Percentiles rank a stretch among this genome's conserved stretches.
phyloP scores from a whole-genome alignment of 495 filamentous ascomycete species.

The Ramalina intermedia region DNA sequence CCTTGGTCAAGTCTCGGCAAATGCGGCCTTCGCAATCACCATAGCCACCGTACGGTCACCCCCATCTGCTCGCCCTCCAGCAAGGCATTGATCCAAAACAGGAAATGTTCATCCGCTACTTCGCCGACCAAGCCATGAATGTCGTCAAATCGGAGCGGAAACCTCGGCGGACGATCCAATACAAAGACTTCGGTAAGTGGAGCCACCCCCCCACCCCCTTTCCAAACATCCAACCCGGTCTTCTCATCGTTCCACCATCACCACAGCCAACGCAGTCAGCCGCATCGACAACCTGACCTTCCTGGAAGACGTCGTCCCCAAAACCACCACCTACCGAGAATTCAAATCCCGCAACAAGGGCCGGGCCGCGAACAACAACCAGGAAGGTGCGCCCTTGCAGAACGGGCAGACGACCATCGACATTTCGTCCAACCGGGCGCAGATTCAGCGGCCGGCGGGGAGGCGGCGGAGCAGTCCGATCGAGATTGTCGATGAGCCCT shows the following conservation, averaged over 20 bases:
- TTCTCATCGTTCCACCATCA: background rate
- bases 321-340: constrained; percentile 65
- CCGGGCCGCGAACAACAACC: constrained; percentile 30
- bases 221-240: background rate
- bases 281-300: constrained; percentile 92
- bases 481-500: too few relatives aligned
- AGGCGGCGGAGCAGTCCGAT: background rate
- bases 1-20: constrained; percentile 70
- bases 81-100: constrained; percentile 17
- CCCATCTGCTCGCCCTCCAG: background rate
- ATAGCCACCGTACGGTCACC: constrained; percentile 55
- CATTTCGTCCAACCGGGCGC: constrained; percentile 14
- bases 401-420: constrained; percentile 42
- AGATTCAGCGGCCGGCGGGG: constrained; percentile 21
- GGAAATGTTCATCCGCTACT: constrained; percentile 94
- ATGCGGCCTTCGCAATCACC: constrained; percentile 88
- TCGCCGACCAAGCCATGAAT: constrained; percentile 71
- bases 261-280: constrained; percentile 65
- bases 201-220: background rate
- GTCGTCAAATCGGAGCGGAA: constrained; percentile 83
- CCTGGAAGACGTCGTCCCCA: constrained; percentile 78
- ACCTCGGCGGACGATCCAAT: constrained; percentile 86
- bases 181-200: constrained; percentile 69
- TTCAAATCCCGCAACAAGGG: constrained; percentile 47
- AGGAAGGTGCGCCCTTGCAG: constrained; percentile 29